Base-by-base conservation (phyloP, 805 yeast genomes). In the Yamadazyma sp. region DNA sequence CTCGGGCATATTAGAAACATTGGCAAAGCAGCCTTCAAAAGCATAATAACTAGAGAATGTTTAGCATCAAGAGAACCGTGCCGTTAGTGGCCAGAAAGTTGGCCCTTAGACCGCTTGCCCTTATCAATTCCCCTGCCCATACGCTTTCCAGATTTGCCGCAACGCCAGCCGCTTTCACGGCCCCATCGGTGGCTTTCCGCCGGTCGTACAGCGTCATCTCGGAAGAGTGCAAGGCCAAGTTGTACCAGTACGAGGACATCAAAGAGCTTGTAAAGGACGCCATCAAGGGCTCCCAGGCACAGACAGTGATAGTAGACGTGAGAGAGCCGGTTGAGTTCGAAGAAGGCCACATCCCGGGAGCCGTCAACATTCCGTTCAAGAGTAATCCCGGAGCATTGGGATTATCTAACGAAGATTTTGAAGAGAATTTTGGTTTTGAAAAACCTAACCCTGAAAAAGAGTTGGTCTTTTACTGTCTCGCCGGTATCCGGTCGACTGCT, bases 361-460 rank as follows among this genome's bases (percentile, higher is more conserved):
- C 98, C 5, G 62, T 90, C 40, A 93, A 93, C 56, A 75, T 91
- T 41, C 98, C 99, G 13, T 82, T 80, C 65, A 88, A 88, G 55
- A 78, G 93, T 4, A 77, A 90, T 9, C 98, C 98, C 0, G 95
- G 96, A 14, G 98, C 98, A 0, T 71, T 91, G 43, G 88, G 86
- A 33, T 74, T 91, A 34, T 62, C 81, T 1, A 73, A 75, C 5
- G 95, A 85, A 38, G 95, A 86, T 48, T 91, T 93, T 54, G 74
- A 78, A 52, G 85, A 84, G 24, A 70, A 77, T 32, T 88, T 90
- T 65, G 91, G 95, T 10, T 81, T 89, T 53, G 71, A 70, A 10
- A 91, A 91, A 67, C 99, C 99, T 3, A 50, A 64, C 5, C 60
- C 67, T 32, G 80, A 79, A 35, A 77, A 84, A 55, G 85, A 86